phyloP scores from a whole-genome alignment of 2,329 filamentous ascomycete genomes.

The Amauroascus niger region DNA sequence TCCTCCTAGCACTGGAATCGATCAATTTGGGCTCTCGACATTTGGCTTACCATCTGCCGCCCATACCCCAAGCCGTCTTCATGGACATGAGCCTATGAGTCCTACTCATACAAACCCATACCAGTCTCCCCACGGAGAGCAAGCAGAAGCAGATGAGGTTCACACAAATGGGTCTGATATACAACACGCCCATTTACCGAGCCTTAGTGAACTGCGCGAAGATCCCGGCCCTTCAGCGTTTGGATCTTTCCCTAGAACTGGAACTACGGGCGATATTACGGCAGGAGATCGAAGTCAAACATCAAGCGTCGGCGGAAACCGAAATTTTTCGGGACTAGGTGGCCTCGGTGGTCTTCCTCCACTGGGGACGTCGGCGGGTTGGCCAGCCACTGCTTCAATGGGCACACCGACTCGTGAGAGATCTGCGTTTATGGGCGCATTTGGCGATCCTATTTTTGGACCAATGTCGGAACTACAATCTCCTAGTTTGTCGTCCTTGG shows the following conservation, averaged over 20 bases:
- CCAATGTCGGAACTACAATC: constrained; percentile 64
- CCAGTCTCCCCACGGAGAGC: constrained; percentile 74
- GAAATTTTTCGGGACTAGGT: constrained; percentile 58
- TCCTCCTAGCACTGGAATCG: constrained; percentile 37
- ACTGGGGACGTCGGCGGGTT: constrained; percentile 42
- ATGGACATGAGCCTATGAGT: constrained; percentile 62
- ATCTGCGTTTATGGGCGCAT: constrained; percentile 41
- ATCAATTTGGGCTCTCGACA: constrained; percentile 50
- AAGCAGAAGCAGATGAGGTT: constrained; percentile 51
- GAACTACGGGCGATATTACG: constrained; percentile 44
- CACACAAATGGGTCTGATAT: constrained; percentile 49
- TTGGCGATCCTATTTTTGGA: constrained; percentile 59
- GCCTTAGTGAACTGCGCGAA: constrained; percentile 46
- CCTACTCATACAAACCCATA: constrained; percentile 95
- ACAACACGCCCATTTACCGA: constrained; percentile 42
- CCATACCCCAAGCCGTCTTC: constrained; percentile 43
- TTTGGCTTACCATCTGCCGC: constrained; percentile 53
- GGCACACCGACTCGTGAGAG: constrained; percentile 60
- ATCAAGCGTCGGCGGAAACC: constrained; percentile 63
- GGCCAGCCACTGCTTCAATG: constrained; percentile 55
- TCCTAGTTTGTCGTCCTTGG: constrained; percentile 32
- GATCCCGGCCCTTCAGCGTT: constrained; percentile 44
- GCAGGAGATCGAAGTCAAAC: constrained; percentile 87
- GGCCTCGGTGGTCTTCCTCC: constrained; percentile 44
- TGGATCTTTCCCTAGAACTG: constrained; percentile 47